Conservation (phyloP, 768 basidiomycete genomes). For the Melanogaster broomeanus region DNA sequence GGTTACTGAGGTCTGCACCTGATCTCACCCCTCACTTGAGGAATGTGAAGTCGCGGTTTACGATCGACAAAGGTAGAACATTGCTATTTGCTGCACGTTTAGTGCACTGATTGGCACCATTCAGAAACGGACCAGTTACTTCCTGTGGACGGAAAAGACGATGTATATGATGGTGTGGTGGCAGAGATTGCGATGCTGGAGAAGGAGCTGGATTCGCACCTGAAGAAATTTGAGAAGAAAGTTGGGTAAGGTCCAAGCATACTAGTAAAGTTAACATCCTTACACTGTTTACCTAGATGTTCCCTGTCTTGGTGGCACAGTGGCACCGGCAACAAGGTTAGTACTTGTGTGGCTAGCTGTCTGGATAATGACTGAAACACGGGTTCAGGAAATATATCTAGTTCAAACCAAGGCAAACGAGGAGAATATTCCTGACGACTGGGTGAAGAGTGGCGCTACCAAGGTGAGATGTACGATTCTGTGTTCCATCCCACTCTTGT, state of each 20-base stretch:
- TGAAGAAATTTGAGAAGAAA: slow-evolving; percentile 66
- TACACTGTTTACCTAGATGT: slow-evolving; percentile 39
- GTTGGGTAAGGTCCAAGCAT: slow-evolving; percentile 50
- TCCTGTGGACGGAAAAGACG: slow-evolving; percentile 84
- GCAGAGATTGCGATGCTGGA: slow-evolving; percentile 73
- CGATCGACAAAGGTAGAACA: slow-evolving; percentile 56
- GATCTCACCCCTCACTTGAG: slow-evolving; percentile 73
- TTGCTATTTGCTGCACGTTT: not conserved
- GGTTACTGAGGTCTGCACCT: slow-evolving; percentile 78
- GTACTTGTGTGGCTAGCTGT: not conserved
- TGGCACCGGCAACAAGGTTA: slow-evolving; percentile 77
- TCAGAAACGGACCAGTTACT: slow-evolving; percentile 70
- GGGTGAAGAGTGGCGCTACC: slow-evolving; percentile 79
- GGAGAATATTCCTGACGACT: slow-evolving; percentile 74
- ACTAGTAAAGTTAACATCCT: slow-evolving; percentile 9
- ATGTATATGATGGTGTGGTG: slow-evolving; percentile 78
- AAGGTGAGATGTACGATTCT: slow-evolving; percentile 52
- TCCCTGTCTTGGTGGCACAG: slow-evolving; percentile 73
- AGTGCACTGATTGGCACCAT: not conserved
- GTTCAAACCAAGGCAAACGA: slow-evolving; percentile 66
- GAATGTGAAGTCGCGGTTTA: slow-evolving; percentile 70
- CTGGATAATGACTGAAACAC: not conserved
- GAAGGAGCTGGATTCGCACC: slow-evolving; percentile 62
- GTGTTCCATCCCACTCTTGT: not conserved
- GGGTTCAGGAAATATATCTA: slow-evolving; percentile 81